A percentile compares a stretch with the other conserved stretches of the same genome.
Conservation (phyloP, 148 eudicot genomes). For the Heliamphora exappendiculata region DNA sequence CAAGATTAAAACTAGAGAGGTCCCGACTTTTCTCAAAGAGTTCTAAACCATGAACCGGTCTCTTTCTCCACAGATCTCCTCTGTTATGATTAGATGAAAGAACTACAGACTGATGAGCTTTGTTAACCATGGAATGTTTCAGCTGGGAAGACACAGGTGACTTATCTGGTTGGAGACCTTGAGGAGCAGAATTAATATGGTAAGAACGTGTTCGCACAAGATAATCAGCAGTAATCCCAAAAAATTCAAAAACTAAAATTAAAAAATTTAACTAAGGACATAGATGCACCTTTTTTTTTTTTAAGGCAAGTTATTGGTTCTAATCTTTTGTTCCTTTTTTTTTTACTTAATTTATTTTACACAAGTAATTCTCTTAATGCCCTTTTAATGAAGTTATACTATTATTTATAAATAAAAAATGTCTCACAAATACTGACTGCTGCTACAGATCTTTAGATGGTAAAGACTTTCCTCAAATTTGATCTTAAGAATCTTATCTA, state of each 20-base stretch:
- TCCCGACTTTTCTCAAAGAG: conserved; percentile 26
- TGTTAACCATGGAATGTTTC: conserved; percentile 24
- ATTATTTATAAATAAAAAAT: neutral
- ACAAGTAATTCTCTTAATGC: no score
- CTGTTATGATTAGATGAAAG: conserved; percentile 21
- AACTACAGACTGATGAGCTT: conserved; percentile 26
- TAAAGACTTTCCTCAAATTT: neutral
- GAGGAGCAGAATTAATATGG: conserved; percentile 27
- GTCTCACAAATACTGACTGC: neutral
- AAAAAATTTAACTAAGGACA: neutral
- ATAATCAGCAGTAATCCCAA: neutral
- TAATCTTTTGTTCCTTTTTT: neutral
- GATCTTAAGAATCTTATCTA: neutral
- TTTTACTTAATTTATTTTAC: no score
- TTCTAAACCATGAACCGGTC: conserved; percentile 23
- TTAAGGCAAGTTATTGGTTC: neutral
- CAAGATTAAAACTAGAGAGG: conserved; percentile 21
- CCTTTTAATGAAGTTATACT: no score
- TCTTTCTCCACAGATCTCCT: conserved; percentile 42
- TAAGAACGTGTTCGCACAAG: conserved; percentile 6
- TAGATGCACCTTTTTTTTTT: neutral
- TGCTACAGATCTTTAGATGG: neutral
- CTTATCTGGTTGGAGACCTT: conserved; percentile 32
- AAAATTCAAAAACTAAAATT: neutral
- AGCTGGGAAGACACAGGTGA: conserved; percentile 28